Evolutionary conservation across 139 green algal genomes (phyloP).

Genomic region (Chlamydomonas sp.): DNA sequence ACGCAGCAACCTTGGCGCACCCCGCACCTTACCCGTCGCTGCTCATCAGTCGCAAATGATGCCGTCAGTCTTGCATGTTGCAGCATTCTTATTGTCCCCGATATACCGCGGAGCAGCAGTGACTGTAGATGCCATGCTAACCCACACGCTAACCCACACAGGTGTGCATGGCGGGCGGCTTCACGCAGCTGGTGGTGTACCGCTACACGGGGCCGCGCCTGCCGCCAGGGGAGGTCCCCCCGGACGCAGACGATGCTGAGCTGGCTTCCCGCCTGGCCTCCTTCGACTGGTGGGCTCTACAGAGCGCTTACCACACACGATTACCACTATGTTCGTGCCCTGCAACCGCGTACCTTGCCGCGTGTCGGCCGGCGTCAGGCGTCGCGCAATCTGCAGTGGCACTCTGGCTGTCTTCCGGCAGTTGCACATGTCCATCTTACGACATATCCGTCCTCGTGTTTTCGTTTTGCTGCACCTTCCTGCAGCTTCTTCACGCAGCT

Average conservation of each 20-base stretch:
- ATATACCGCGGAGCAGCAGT: no score
- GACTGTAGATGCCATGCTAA: no score
- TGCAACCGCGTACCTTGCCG: neutral
- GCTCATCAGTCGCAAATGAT: neutral
- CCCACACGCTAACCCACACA: neutral
- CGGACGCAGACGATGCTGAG: conserved; percentile 1
- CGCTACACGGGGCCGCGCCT: conserved; percentile 20
- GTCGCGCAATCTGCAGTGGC: neutral
- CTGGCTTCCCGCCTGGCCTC: neutral
- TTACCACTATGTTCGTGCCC: neutral
- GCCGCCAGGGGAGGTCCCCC: neutral
- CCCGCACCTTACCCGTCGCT: neutral
- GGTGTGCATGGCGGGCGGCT: conserved; percentile 21
- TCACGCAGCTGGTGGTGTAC: conserved; percentile 38
- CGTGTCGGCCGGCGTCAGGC: neutral
- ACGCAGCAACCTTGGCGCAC: neutral
- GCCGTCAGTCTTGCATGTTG: neutral
- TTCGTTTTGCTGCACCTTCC: neutral
- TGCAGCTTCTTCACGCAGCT: conserved; percentile 38
- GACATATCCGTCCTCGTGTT: neutral
- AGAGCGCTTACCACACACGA: neutral
- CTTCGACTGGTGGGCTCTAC: conserved; percentile 7
- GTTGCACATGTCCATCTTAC: neutral
- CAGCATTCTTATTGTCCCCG: no score
- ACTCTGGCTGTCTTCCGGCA: neutral